Evolutionary conservation across 2,329 filamentous ascomycete genomes (phyloP).

Genomic region (Penicillium aurantiogriseum): DNA sequence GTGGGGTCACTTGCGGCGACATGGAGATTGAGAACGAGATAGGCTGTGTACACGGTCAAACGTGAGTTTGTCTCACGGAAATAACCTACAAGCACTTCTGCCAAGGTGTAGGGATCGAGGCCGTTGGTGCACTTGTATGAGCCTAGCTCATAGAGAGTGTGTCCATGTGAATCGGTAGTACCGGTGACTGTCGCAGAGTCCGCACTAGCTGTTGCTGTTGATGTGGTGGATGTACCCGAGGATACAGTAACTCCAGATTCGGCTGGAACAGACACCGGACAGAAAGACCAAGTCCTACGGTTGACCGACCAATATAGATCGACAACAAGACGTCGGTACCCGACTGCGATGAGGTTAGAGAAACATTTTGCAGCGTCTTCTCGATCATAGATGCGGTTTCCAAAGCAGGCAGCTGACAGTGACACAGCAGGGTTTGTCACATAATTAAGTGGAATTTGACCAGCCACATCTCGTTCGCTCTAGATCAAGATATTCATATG

Average conservation of each 20-base stretch:
- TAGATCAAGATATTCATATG: constrained; percentile 29
- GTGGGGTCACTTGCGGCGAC: constrained; percentile 48
- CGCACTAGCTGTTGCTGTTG: constrained; percentile 21
- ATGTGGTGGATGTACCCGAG: constrained; percentile 14
- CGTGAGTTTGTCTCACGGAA: constrained; percentile 54
- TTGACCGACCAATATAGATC: constrained; percentile 64
- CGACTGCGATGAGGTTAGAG: constrained; percentile 61
- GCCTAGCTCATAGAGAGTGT: constrained; percentile 50
- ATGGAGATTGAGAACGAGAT: constrained; percentile 60
- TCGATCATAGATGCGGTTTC: constrained; percentile 53
- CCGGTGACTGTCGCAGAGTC: constrained; percentile 25
- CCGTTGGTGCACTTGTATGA: constrained; percentile 55
- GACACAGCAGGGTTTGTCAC: constrained; percentile 58
- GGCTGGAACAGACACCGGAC: constrained; percentile 55
- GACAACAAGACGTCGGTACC: constrained; percentile 57
- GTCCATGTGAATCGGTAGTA: constrained; percentile 23
- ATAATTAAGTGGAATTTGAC: constrained; percentile 62
- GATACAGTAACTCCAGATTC: constrained; percentile 25
- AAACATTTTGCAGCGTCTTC: constrained; percentile 55
- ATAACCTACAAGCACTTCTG: constrained; percentile 53
- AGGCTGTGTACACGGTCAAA: constrained; percentile 54
- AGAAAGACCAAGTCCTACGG: constrained; percentile 57
- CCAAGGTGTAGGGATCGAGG: constrained; percentile 52
- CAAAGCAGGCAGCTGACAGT: constrained; percentile 60
- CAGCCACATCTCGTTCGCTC: constrained; percentile 62